These are phyloP conservation scores for Blastomyces silverae DNA, from an alignment of 2,329 filamentous ascomycete genomes.

Conservation along the genomic window DNA sequence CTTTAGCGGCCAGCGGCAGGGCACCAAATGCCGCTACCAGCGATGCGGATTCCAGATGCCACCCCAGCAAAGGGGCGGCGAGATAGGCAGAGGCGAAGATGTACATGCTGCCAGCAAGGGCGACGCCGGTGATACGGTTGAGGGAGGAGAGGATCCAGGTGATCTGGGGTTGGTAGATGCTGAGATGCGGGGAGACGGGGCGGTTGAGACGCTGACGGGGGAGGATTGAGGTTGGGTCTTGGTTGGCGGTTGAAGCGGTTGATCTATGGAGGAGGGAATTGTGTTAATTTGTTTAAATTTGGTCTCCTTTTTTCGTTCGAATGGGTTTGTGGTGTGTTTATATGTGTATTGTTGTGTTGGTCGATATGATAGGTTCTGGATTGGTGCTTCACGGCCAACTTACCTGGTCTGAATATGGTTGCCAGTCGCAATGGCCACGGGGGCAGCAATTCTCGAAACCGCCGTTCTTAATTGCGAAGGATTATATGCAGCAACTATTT, in stretches of 20 bases:
- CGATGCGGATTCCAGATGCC: constrained; percentile 59
- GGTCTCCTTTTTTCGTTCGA: background rate
- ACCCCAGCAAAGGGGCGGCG: constrained; percentile 65
- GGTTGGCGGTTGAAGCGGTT: constrained; percentile 24
- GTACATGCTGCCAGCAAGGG: constrained; percentile 69
- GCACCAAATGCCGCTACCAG: constrained; percentile 59
- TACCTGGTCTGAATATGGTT: constrained; percentile 42
- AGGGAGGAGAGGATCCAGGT: constrained; percentile 71
- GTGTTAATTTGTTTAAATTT: constrained; percentile 7
- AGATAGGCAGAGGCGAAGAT: constrained; percentile 75
- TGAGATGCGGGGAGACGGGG: constrained; percentile 76
- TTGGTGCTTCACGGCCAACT: constrained; percentile 13
- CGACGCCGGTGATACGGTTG: constrained; percentile 76
- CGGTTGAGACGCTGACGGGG: constrained; percentile 72
- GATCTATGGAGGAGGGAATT: constrained; percentile 21
- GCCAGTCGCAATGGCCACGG: constrained; percentile 40
- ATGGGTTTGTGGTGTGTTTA: constrained; percentile 13
- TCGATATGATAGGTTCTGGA: background rate
- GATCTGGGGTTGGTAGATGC: constrained; percentile 79
- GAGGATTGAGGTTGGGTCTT: constrained; percentile 53
- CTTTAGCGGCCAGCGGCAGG: constrained; percentile 54
- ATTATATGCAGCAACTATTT: constrained; percentile 41
- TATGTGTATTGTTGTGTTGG: background rate
- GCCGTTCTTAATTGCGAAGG: constrained; percentile 39
- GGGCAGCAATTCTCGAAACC: constrained; percentile 40